Percentiles rank a stretch among this genome's conserved stretches.
These are phyloP conservation scores for Backusella tuberculispora DNA, from an alignment of 192 early-diverging fungal genomes.

Conservation along the genomic window DNA sequence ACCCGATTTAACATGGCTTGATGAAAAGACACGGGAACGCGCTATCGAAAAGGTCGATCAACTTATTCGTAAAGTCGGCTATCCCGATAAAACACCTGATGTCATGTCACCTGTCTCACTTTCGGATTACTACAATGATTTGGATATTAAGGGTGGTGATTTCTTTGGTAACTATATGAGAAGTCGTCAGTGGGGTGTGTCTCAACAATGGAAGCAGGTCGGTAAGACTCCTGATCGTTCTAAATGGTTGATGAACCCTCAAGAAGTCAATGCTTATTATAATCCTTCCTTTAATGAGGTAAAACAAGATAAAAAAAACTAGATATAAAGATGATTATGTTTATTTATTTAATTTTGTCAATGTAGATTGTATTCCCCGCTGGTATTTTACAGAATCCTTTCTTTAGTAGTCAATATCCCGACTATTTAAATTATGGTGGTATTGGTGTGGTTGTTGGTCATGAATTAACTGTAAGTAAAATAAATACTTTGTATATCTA, in stretches of 20 bases:
- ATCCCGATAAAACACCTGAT: conserved; percentile 43
- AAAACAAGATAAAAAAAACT: neutral
- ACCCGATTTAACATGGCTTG: conserved; percentile 49
- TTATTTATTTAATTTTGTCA: conserved; percentile 4
- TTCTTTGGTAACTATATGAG: conserved; percentile 50
- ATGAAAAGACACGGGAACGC: conserved; percentile 43
- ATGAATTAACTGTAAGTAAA: conserved; percentile 48
- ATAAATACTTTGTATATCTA: no score
- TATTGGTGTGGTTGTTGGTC: conserved; percentile 63
- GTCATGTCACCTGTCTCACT: conserved; percentile 46
- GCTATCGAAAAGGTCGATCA: conserved; percentile 49
- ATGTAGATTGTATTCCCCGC: conserved; percentile 52
- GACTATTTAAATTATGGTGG: conserved; percentile 67
- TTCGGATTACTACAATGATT: conserved; percentile 43
- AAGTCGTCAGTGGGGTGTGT: conserved; percentile 13
- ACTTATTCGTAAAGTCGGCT: conserved; percentile 53
- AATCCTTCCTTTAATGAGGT: conserved; percentile 49
- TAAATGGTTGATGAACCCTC: conserved; percentile 49
- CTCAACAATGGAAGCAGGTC: conserved; percentile 39
- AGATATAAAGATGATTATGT: neutral
- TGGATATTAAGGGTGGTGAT: conserved; percentile 37
- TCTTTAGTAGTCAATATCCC: conserved; percentile 47
- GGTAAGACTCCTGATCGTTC: conserved; percentile 36
- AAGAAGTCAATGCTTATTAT: conserved; percentile 62
- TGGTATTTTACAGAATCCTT: conserved; percentile 61